Base-by-base conservation (phyloP, 495 filamentous ascomycete genomes). In the Parathielavia appendiculata region DNA sequence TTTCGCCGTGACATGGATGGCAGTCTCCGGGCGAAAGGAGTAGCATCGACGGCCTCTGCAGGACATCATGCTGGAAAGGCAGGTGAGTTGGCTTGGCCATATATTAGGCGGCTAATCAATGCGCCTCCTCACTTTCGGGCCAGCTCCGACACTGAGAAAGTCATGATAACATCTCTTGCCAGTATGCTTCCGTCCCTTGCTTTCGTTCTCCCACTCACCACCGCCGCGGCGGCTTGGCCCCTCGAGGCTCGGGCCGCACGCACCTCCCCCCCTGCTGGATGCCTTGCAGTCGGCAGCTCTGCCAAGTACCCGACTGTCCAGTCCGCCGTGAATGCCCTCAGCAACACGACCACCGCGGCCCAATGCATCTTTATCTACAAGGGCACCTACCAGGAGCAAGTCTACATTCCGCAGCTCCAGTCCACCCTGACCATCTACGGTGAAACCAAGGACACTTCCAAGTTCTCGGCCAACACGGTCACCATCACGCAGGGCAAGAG, bases 321-420 rank as follows among this genome's bases (percentile, higher is more conserved):
- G 67, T 66, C 73, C 10, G 86, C 85, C 22, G 75, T 89, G 45
- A 60, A 78, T 54, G 73, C 81, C 13, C 71, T 87, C 35, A 74
- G 70, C 58, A 78, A 74, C 13, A 72, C 73, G 10, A 67, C 75
- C 17, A 57, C 63, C 17, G 23, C 48, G 5, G 50, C 62, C 5
- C 83, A 86, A 63, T 81, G 75, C 62, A 81, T 89, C 66, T 88
- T 87, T 75, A 81, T 89, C 66, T 71, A 82, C 60, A 68, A 73
- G 12, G 83, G 83, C 13, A 79, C 77, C 35, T 84, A 85, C 69
- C 57, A 63, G 0, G 82, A 86, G 56, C 83, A 85, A 67, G 81
- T 84, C n/a, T 77, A 78, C 59, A 74, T 84, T 48, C 58, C 78
- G 8, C 44, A 74, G 11, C 74, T 80, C 19, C 67, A 34, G 3